Percentiles rank a stretch among this genome's conserved stretches.
Evolutionary conservation across 2,329 filamentous ascomycete genomes (phyloP).

Genomic region (Aurifilum marmelostoma): DNA sequence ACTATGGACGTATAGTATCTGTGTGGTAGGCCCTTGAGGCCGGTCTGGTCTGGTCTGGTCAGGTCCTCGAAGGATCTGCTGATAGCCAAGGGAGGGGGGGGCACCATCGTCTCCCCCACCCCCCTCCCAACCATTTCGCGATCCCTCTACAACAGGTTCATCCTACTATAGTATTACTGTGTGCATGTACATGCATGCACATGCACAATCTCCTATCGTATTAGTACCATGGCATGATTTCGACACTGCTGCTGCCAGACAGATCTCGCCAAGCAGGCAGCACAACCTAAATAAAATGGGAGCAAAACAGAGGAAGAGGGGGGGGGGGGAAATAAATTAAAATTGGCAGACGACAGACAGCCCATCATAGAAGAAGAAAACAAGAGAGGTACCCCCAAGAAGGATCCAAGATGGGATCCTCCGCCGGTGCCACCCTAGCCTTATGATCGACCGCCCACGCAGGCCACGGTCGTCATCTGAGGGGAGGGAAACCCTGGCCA

Average conservation of each 20-base stretch:
- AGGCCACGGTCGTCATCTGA: conserved; percentile 14
- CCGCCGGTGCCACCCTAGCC: conserved; percentile 8
- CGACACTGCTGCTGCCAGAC: background rate
- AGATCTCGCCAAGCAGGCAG: background rate
- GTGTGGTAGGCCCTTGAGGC: background rate
- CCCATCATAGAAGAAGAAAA: background rate
- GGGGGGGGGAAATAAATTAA: no score
- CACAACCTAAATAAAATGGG: background rate
- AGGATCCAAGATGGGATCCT: background rate
- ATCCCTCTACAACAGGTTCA: background rate
- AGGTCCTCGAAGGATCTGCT: background rate
- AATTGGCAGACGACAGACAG: background rate
- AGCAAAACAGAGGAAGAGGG: background rate
- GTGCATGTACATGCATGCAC: no score
- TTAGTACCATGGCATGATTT: background rate
- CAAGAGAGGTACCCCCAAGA: background rate
- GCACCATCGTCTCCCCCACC: no score
- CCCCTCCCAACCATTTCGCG: background rate
- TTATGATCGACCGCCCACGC: conserved; percentile 13
- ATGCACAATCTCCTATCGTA: no score
- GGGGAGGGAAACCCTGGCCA: background rate
- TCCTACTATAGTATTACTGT: no score
- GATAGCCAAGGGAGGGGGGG: background rate
- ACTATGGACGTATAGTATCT: no score
- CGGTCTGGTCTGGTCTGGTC: background rate